These are phyloP conservation scores for Graphilbum fragrans DNA, from an alignment of 2,329 filamentous ascomycete genomes.

Conservation along the genomic window DNA sequence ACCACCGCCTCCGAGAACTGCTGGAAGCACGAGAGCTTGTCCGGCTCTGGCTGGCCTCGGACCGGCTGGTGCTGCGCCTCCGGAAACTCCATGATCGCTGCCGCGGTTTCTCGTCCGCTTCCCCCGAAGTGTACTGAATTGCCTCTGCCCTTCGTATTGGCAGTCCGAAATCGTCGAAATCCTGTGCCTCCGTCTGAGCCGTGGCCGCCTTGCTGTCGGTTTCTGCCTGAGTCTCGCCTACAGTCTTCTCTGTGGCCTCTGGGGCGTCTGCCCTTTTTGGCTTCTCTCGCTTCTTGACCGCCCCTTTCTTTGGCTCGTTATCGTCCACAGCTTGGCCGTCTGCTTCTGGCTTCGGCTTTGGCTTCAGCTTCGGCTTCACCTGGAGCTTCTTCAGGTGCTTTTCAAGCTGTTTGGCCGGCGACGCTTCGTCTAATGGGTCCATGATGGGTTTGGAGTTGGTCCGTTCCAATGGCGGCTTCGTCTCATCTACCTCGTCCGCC, in stretches of 20 bases:
- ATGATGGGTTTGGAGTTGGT: no score
- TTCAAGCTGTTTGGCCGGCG: constrained; percentile 7
- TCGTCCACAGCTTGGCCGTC: no score
- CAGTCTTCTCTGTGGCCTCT: no score
- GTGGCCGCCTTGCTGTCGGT: no score
- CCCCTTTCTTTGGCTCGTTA: no score
- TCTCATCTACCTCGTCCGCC: no score
- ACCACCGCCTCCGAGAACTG: constrained; percentile 5
- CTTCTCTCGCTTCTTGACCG: no score
- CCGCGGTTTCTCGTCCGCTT: neutral
- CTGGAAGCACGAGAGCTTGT: constrained; percentile 9
- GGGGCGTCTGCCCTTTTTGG: no score
- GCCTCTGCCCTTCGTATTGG: constrained; percentile 37
- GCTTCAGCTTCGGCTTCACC: neutral
- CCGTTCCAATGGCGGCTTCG: no score
- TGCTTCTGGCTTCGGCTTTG: no score
- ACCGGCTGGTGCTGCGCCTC: constrained; percentile 7
- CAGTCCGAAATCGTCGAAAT: constrained; percentile 61
- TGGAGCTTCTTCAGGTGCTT: constrained; percentile 1
- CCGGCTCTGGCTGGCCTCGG: constrained; percentile 4
- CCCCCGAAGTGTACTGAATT: constrained; percentile 19
- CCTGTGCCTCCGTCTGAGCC: constrained; percentile 12
- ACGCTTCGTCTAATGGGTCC: neutral
- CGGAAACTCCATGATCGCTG: constrained; percentile 6
- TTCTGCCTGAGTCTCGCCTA: no score